phyloP scores from a whole-genome alignment of 345 rosid genomes.

The Moringa oleifera region DNA sequence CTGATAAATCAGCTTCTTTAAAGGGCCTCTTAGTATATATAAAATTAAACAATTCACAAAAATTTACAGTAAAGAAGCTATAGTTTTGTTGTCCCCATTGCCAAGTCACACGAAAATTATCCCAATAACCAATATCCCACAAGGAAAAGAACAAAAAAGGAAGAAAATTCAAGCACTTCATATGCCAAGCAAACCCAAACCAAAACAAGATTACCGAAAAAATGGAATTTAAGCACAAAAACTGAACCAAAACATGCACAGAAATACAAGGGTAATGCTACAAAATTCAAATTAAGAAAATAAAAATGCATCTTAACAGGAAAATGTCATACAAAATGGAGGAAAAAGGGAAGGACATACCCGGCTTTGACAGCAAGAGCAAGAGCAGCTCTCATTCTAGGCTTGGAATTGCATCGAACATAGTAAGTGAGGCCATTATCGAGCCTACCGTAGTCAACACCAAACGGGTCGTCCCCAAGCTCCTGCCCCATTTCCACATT shows the following conservation, averaged over 20 bases:
- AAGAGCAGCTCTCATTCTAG: conserved; percentile 84
- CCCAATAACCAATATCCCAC: not conserved
- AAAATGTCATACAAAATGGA: not conserved
- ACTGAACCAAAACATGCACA: not conserved
- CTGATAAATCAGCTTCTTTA: conserved; percentile 30
- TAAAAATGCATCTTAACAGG: not conserved
- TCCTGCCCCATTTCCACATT: conserved; percentile 47
- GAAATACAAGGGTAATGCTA: not conserved
- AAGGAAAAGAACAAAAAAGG: not conserved
- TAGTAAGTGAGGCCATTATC: conserved; percentile 80
- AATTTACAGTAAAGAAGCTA: not conserved
- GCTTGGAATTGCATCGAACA: conserved; percentile 81
- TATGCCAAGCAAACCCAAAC: conserved; percentile 7
- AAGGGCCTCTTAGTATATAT: not conserved
- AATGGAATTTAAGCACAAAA: not conserved
- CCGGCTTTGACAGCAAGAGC: conserved; percentile 87
- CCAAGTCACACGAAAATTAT: too few species aligned
- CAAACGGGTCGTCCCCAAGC: conserved; percentile 57
- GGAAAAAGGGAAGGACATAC: conserved; percentile 25
- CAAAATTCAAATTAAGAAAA: not conserved
- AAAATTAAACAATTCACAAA: too few species aligned
- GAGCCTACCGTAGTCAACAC: conserved; percentile 76
- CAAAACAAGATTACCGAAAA: not conserved
- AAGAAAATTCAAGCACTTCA: not conserved
- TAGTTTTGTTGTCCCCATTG: too few species aligned